These are phyloP conservation scores for Sideroxylon spinosum DNA, from an alignment of 179 eudicot species.

Conservation along the genomic window DNA sequence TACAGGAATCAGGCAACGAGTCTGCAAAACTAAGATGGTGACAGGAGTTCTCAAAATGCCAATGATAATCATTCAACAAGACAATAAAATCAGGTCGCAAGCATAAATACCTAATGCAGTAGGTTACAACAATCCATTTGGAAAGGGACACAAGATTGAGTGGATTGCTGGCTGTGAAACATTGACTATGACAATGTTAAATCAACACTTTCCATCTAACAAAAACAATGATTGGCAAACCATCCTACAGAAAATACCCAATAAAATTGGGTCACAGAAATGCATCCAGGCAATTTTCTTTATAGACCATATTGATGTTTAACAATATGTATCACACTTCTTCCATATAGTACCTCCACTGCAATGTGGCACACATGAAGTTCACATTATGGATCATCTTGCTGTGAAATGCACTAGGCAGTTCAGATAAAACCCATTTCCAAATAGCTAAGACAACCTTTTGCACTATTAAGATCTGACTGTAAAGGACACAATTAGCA, in stretches of 20 bases:
- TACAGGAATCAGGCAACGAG: not conserved
- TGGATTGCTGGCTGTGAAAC: not conserved
- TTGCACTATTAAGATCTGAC: not conserved
- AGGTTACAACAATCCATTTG: not conserved
- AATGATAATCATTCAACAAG: not conserved
- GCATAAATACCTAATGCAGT: not conserved
- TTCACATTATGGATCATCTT: not conserved
- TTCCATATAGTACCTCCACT: not conserved
- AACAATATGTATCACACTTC: not conserved
- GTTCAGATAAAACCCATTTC: too few species aligned
- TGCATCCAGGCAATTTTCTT: not conserved
- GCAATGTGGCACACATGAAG: not conserved
- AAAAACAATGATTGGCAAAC: not conserved
- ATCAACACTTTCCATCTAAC: constrained; percentile 4
- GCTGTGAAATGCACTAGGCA: not conserved
- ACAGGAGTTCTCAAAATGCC: not conserved
- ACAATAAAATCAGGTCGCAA: not conserved
- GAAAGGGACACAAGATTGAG: not conserved
- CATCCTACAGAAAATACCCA: not conserved
- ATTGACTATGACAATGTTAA: not conserved
- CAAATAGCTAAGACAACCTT: too few species aligned
- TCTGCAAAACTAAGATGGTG: not conserved
- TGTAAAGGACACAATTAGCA: too few species aligned
- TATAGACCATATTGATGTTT: not conserved
- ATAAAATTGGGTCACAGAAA: not conserved